Evolutionary conservation across 371 early-diverging fungal species (phyloP).

Genomic region (Mycotypha africana): DNA sequence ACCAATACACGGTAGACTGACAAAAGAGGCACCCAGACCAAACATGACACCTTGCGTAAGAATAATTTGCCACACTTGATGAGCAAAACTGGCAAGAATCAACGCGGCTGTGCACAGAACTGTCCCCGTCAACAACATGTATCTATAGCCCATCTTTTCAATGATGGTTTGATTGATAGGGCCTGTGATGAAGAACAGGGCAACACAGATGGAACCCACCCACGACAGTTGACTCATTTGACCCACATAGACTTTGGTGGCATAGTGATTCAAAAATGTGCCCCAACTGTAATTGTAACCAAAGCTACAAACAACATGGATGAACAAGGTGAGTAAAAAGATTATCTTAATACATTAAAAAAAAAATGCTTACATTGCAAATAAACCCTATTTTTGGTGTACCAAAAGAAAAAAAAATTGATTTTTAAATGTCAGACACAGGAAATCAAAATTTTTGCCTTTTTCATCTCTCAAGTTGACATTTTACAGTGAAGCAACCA

Average conservation of each 20-base stretch:
- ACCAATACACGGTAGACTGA: conserved; percentile 24
- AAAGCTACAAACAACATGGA: conserved; percentile 13
- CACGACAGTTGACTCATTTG: conserved; percentile 22
- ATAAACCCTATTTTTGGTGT: conserved; percentile 23
- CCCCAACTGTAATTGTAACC: conserved; percentile 32
- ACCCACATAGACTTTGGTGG: conserved; percentile 15
- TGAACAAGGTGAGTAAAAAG: too few species aligned
- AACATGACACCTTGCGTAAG: conserved; percentile 29
- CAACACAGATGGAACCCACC: conserved; percentile 31
- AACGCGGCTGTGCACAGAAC: conserved; percentile 47
- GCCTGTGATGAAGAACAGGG: conserved; percentile 23
- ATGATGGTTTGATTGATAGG: conserved; percentile 35
- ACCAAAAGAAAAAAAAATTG: too few species aligned
- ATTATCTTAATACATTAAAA: not conserved
- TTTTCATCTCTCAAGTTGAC: not conserved
- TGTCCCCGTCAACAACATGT: conserved; percentile 40
- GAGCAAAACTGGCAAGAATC: conserved; percentile 57
- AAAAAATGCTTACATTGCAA: conserved; percentile 16
- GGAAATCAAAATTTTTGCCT: not conserved
- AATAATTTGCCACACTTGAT: conserved; percentile 30
- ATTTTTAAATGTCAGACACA: conserved; percentile 5
- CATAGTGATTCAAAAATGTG: conserved; percentile 19
- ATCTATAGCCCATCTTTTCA: conserved; percentile 45
- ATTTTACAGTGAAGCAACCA: conserved; percentile 38
- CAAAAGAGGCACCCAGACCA: conserved; percentile 47